phyloP scores from a whole-genome alignment of 2,329 filamentous ascomycete species.

The Pyricularia grisea region DNA sequence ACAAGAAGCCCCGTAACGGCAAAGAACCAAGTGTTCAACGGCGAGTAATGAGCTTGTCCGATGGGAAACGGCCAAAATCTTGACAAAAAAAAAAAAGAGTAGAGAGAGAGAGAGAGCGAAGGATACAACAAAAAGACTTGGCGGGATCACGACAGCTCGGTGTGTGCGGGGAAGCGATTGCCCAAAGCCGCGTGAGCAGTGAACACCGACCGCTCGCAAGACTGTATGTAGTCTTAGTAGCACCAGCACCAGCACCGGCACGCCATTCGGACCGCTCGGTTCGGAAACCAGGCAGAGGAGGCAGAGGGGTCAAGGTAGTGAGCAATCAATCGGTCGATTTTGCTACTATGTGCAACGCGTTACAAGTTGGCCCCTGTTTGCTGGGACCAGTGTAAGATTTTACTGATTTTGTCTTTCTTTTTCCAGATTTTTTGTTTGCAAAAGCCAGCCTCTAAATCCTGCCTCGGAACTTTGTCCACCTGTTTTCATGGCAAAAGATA shows the following conservation, averaged over 20 bases:
- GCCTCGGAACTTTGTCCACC: neutral
- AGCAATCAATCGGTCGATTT: neutral
- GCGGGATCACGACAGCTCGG: neutral
- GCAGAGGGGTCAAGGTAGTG: neutral
- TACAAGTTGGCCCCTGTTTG: neutral
- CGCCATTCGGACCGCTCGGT: neutral
- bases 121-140: neutral
- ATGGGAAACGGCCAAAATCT: neutral
- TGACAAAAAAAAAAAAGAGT: too few species aligned
- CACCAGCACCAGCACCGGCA: neutral
- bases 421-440: neutral
- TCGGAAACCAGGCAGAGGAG: neutral
- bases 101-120: neutral
- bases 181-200: neutral
- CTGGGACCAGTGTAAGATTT: neutral
- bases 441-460: neutral
- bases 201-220: neutral
- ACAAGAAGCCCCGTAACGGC: neutral
- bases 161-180: neutral
- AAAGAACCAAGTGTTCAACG: neutral
- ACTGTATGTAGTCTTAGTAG: neutral
- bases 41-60: neutral
- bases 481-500: neutral
- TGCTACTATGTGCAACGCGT: neutral
- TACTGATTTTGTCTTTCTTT: neutral